Evolutionary conservation across 2,329 filamentous ascomycete genomes (phyloP), one percentile per base, ranked within the genome.

Genomic region (Ascochyta pisi): DNA sequence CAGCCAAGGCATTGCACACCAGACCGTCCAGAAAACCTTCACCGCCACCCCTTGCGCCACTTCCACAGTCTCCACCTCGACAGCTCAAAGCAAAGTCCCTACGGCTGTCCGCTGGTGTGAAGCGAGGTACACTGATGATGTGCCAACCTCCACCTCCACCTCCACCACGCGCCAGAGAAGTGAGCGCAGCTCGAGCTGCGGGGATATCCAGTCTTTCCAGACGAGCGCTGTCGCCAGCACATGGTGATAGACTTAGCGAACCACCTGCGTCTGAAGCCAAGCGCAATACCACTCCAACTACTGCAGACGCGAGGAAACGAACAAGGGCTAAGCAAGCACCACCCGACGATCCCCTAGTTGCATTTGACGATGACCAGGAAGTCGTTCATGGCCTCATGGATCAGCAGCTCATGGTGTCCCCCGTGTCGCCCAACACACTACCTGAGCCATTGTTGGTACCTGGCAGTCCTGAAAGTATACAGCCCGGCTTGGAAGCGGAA

Each of bases 61-160:
- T 57, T 16, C 56, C 16, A 3, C 6, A 26, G 45, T 60, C 66
- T 12, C 64, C 67, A 5, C 58, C 58, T 26, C 63, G 58, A 12
- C 62, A 63, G 15, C 70, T 60, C 41, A 72, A 64, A 51, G 62
- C 67, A 1, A 78, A 73, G 54, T 65, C 73, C 3, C 54, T 81
- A 27, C 75, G 76, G 2, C 62, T 81, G 8, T 68, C 76, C 12
- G 64, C 66, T 5, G 74, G 71, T n/a, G 68, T 70, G 8, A 76
- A 73, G 15, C 75, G 77, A 54, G 78, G 75, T 33, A 79, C 72
- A 53, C 63, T 82, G 12, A 58, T 81, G 2, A 58, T 81, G 0
- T 81, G 78, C 50, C 77, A 80, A 49, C 64, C 74, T n/a, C 61
- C 73, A 16, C 64, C 74, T n/a, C 61, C 73, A 16, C 63, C 66